Conservation (phyloP, 345 rosid species). For the Rubroshorea leprosula region DNA sequence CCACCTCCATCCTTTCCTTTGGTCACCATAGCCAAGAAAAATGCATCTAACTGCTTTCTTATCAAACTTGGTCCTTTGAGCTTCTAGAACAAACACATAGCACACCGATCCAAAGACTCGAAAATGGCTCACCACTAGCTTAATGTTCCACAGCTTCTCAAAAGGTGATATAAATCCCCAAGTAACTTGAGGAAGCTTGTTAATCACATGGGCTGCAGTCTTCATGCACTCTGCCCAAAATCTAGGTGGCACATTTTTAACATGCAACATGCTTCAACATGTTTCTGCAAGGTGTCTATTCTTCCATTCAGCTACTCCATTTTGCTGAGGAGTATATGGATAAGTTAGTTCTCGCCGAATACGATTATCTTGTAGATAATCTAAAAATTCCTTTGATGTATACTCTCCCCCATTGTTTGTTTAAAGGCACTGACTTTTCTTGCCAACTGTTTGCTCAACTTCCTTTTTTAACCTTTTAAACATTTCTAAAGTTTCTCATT, state of each 20-base stretch:
- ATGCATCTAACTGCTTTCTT: constrained; percentile 10
- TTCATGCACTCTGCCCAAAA: constrained; percentile 16
- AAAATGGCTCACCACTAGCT: constrained; percentile 4
- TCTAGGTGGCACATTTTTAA: constrained; percentile 1
- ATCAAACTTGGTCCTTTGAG: constrained; percentile 7
- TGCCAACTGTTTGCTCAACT: neutral
- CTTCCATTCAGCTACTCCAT: neutral
- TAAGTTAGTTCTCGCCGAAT: constrained; percentile 7
- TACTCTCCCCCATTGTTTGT: constrained; percentile 4
- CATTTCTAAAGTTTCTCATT: neutral
- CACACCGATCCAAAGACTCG: neutral
- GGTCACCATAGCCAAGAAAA: constrained; percentile 1
- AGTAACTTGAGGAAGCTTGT: constrained; percentile 2
- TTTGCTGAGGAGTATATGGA: constrained; percentile 6
- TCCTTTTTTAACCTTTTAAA: neutral
- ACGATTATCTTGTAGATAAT: neutral
- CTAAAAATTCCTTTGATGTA: neutral
- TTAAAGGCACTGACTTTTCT: neutral
- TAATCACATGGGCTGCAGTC: neutral
- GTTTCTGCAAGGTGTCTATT: constrained; percentile 2
- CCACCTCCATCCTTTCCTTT: constrained; percentile 5
- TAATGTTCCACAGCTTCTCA: constrained; percentile 3
- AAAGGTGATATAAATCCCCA: constrained; percentile 2
- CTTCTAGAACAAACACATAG: constrained; percentile 6
- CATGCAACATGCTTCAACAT: constrained; percentile 17